Evolutionary conservation across 768 basidiomycete genomes (phyloP), one percentile per base, ranked within the genome.

Genomic region (Daedalea quercina): DNA sequence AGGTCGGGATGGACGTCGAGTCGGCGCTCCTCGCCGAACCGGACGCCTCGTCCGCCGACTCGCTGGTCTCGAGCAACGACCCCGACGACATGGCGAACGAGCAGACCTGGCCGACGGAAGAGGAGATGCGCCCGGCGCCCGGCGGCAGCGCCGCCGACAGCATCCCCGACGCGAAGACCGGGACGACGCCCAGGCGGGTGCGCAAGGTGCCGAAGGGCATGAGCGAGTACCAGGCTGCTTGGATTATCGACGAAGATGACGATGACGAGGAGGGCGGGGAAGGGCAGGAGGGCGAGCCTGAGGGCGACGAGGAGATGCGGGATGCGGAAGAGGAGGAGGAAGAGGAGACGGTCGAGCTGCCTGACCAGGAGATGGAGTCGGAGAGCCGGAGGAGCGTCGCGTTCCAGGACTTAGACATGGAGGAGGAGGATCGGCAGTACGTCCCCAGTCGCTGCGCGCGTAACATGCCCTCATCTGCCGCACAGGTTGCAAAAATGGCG

Each of bases 71-170:
- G 1, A 85, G 79, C 47, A 94, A 95, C 65, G 83, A 89, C 22
- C 90, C 87, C 3, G 94, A 97, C 61, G 85, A 90, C 52, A 77
- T 96, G 69, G 82, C 78, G 33, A 96, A 95, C 65, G 95, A 99
- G 62, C 95, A 99, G 67, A 99, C 95, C 0, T 97, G 95, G 94
- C 95, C 95, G 0, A 95, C 93, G 0, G 93, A 97, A 66, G 95
- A 97, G 63, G 95, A 97, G 66, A 90, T 97, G 85, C 73, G 72
- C 20, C 77, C 69, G 6, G 70, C 62, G 3, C 66, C 57, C 3
- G 58, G 64, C 25, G 50, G 54, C 11, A 57, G 60, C n/a, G 66
- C 58, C 0, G 65, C 61, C 40, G 60, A 65, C 15, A 62, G 66
- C 3, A 64, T 89, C 15, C 84, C 88, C 1, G 85, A 87, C 56